Evolutionary conservation across 2,329 filamentous ascomycete genomes (phyloP).

Genomic region (Neurospora sp.): DNA sequence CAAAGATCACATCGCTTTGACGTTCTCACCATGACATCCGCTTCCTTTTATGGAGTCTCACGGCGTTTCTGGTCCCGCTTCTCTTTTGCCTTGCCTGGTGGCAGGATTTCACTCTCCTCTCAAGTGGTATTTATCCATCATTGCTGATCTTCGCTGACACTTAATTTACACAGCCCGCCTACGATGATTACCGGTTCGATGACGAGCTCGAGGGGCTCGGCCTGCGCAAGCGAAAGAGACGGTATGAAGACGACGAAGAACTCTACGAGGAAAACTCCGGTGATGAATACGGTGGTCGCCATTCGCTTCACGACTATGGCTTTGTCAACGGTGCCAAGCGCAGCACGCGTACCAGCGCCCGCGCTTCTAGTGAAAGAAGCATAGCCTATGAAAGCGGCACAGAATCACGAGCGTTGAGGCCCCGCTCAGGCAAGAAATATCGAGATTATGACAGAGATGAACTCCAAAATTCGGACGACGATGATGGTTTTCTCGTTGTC

Average conservation of each 20-base stretch:
- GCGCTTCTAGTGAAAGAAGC: constrained; percentile 11
- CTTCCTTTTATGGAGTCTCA: not conserved
- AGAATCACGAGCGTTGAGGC: constrained; percentile 3
- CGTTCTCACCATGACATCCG: not conserved
- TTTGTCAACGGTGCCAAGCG: not conserved
- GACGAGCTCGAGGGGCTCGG: not conserved
- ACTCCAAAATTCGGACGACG: constrained; percentile 19
- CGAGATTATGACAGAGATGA: constrained; percentile 20
- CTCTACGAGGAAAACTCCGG: not conserved
- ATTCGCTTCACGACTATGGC: not conserved
- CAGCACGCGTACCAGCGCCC: constrained; percentile 10
- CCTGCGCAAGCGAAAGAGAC: not conserved
- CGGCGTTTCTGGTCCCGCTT: not conserved
- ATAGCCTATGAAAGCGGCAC: not conserved
- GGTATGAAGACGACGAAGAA: not conserved
- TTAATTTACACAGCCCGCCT: not conserved
- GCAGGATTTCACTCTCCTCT: not conserved
- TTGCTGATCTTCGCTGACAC: not conserved
- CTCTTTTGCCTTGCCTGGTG: not conserved
- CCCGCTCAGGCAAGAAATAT: constrained; percentile 4
- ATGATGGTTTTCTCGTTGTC: constrained; percentile 17
- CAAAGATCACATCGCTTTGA: not conserved
- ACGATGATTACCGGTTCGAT: not conserved
- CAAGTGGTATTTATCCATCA: not conserved
- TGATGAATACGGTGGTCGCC: not conserved